Base-by-base conservation (phyloP, 495 filamentous ascomycete species). In the Cercophora scortea region DNA sequence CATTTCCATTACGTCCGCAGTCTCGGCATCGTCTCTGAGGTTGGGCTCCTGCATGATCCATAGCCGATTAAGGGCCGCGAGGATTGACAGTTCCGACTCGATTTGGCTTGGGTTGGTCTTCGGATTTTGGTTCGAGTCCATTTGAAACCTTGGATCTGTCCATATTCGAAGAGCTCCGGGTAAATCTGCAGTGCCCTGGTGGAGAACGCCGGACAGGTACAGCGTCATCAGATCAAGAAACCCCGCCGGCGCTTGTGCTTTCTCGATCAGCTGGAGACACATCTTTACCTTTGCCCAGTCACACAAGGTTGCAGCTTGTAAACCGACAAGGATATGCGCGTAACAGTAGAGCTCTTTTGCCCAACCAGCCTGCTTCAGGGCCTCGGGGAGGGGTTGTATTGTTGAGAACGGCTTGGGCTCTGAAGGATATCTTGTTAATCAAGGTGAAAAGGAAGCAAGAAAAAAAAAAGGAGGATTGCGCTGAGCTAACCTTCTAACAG, bases 51-150 rank as follows among this genome's bases (percentile, higher is more conserved):
- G 87, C 56, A 95, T 72, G 50, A 97, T 93, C 64, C 90, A 84
- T 25, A 95, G 69, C 18, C 78, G 78, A 67, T 95, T 97, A 52
- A 99, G 78, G 5, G 82, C 72, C 5, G 89, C 86, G 10, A 97
- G 79, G 45, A 95, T 79, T 8, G 83, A 73, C 16, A 94, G 71
- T 55, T 96, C 88, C 4, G 79, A 76, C 44, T 79, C 77, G n/a
- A 83, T 71, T 36, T 83, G 78, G 48, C 79, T 71, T n/a, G 50
- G 50, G 38, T 56, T 54, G 18, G 16, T 50, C 32, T 61, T 63
- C 18, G 58, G 69, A 42, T 60, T 67, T 53, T 61, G 77, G 49
- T 58, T 68, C 15, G 60, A 62, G 32, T 72, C 63, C 15, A 85
- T 74, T 6, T 61, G 64, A 52, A 95, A 79, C 36, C 71, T 63